These are phyloP conservation scores for Fraxinus angustifolia DNA, from an alignment of 305 asterid genomes.

Conservation along the genomic window DNA sequence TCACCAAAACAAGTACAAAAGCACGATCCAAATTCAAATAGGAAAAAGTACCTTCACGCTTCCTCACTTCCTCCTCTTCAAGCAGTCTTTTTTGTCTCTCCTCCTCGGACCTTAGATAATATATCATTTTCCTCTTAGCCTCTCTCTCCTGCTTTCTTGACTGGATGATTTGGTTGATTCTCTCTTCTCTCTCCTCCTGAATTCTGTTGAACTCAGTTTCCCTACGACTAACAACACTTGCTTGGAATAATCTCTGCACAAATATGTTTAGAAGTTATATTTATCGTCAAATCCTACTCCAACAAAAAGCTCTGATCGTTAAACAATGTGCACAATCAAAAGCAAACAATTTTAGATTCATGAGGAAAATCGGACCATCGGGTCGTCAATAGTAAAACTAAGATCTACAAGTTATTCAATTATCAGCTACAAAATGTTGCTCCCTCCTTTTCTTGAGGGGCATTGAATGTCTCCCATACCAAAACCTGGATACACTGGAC, in stretches of 20 bases:
- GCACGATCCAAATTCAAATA: background rate
- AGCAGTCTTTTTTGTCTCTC: constrained; percentile 61
- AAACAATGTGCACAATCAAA: background rate
- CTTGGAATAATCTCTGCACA: constrained; percentile 58
- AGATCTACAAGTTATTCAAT: background rate
- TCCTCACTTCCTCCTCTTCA: constrained; percentile 89
- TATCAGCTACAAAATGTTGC: background rate
- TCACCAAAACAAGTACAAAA: background rate
- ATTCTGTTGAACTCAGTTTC: constrained; percentile 51
- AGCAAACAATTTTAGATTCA: background rate
- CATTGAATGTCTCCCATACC: background rate
- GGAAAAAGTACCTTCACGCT: constrained; percentile 63
- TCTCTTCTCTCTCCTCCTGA: constrained; percentile 57
- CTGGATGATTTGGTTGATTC: constrained; percentile 48
- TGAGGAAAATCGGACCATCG: background rate
- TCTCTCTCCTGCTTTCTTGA: constrained; percentile 66
- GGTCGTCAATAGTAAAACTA: background rate
- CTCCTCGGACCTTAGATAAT: constrained; percentile 66
- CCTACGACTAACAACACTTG: constrained; percentile 51
- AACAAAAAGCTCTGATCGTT: background rate
- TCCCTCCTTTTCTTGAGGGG: background rate
- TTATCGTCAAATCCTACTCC: background rate
- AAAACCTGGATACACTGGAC: background rate
- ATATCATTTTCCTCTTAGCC: constrained; percentile 62
- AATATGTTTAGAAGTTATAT: background rate